Base-by-base conservation (phyloP, 495 filamentous ascomycete species). In the Penicillium paradoxum region DNA sequence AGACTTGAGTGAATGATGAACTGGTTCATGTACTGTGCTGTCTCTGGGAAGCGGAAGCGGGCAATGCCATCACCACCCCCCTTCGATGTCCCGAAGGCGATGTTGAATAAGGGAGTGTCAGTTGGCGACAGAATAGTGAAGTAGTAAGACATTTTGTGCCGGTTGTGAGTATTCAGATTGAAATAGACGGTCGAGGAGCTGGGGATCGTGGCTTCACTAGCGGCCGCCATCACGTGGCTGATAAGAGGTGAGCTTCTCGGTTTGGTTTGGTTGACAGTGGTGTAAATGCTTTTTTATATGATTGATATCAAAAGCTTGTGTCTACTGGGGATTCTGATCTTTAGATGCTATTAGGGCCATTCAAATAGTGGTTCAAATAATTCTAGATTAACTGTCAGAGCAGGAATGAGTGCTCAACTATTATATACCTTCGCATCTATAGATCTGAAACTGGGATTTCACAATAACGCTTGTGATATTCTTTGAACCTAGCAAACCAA, bases 41-140 rank as follows among this genome's bases (percentile, higher is more conserved):
- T 85, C 41, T 91, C 86, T 27, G 77, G 81, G 79, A 96, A 97
- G 56, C 73, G 70, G 66, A 80, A 79, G 33, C 89, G 84, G 22
- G 93, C 75, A 61, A 90, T 79, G 59, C 93, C 93, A 78, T 97
- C 92, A 59, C 90, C 91, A 73, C 91, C 90, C 51, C 86, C 82
- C 72, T 96, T 96, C 30, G 89, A 91, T 41, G 91, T 96, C 59
- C 93, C 93, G 72, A 98, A 97, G 58, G 95, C 90, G 68, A 91
- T 80, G 72, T 95, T 90, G 76, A 97, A 98, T 51, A 97, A 82
- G 17, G 93, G 91, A 66, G 89, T 91, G 70, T 98, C 93, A 45
- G 87, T 87, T 3, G 92, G 95, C 62, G 90, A 91, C 67, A 97
- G 79, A 51, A 98, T 95, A 62, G 87, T 86, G 71, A 97, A 97